Evolutionary conservation across 108 stramenopile species (phyloP).

Genomic region (Bacterosira constricta): DNA sequence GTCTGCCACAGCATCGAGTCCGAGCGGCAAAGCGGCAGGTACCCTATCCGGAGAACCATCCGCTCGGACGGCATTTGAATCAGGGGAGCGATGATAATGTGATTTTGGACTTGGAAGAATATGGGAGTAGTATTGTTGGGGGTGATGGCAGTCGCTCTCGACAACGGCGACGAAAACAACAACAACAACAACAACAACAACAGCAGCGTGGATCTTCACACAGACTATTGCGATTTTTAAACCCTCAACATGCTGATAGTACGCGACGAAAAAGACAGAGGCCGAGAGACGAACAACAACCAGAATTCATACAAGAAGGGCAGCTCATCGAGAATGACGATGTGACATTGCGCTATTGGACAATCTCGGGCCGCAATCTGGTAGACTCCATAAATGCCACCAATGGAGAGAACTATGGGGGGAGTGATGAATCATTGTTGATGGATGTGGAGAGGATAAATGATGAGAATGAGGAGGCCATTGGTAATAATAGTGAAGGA

Average conservation of each 20-base stretch:
- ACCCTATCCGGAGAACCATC: conserved; percentile 34
- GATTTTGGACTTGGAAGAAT: not conserved
- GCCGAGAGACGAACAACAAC: not conserved
- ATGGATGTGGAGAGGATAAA: not conserved
- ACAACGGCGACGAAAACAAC: not conserved
- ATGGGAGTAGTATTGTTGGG: conserved; percentile 7
- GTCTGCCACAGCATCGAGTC: conserved; percentile 26
- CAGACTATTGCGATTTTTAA: conserved; percentile 1
- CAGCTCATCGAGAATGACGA: not conserved
- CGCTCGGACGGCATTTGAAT: conserved; percentile 28
- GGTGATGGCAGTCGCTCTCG: conserved; percentile 8
- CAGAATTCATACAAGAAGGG: conserved; percentile 2
- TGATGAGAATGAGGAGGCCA: not conserved
- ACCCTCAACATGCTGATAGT: not conserved
- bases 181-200: not conserved
- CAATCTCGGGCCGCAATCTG: conserved; percentile 39
- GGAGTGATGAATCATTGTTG: conserved; percentile 1
- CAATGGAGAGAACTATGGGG: not conserved
- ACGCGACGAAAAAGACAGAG: not conserved
- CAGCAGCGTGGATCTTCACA: not conserved
- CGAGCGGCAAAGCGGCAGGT: conserved; percentile 13
- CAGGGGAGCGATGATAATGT: not conserved
- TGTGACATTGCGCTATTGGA: conserved; percentile 30
- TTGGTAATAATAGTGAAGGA: not conserved
- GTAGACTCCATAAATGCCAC: not conserved